These are phyloP conservation scores for Leptographium procerum DNA, from an alignment of 2,329 filamentous ascomycete genomes.

Conservation along the genomic window DNA sequence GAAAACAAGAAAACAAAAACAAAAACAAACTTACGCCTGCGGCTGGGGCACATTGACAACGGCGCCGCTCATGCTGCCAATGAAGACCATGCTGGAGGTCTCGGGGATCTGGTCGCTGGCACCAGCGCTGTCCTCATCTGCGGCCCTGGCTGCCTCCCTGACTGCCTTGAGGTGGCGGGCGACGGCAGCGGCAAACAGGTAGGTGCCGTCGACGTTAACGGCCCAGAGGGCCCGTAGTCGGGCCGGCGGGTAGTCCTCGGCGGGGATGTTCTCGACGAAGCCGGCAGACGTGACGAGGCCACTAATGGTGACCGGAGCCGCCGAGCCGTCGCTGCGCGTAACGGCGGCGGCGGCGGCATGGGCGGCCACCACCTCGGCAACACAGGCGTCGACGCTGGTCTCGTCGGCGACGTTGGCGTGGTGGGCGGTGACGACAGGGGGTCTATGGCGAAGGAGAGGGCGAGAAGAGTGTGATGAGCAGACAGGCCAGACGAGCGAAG, in stretches of 20 bases:
- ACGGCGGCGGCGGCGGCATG: constrained; percentile 56
- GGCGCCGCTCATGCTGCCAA: constrained; percentile 86
- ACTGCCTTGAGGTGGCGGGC: constrained; percentile 75
- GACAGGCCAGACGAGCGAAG: neutral
- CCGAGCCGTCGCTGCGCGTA: neutral
- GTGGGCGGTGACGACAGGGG: constrained; percentile 80
- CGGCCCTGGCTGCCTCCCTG: neutral
- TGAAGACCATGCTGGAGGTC: constrained; percentile 87
- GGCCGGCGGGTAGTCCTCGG: constrained; percentile 80
- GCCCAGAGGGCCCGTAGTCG: constrained; percentile 88
- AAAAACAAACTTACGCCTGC: constrained; percentile 47
- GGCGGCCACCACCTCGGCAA: constrained; percentile 55
- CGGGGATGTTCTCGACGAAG: constrained; percentile 92
- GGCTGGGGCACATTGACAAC: constrained; percentile 95
- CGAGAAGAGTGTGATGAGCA: neutral
- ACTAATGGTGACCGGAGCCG: constrained; percentile 53
- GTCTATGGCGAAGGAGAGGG: constrained; percentile 6
- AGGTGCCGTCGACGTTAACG: constrained; percentile 88
- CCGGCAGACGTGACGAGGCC: constrained; percentile 91
- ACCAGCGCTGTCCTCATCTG: constrained; percentile 7
- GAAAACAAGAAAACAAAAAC: neutral
- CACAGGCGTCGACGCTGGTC: constrained; percentile 62
- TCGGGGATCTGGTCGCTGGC: constrained; percentile 50
- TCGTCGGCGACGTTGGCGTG: constrained; percentile 78
- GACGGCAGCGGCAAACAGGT: constrained; percentile 73